Conservation (phyloP, 139 green algal species). For the Marvania coccoides region DNA sequence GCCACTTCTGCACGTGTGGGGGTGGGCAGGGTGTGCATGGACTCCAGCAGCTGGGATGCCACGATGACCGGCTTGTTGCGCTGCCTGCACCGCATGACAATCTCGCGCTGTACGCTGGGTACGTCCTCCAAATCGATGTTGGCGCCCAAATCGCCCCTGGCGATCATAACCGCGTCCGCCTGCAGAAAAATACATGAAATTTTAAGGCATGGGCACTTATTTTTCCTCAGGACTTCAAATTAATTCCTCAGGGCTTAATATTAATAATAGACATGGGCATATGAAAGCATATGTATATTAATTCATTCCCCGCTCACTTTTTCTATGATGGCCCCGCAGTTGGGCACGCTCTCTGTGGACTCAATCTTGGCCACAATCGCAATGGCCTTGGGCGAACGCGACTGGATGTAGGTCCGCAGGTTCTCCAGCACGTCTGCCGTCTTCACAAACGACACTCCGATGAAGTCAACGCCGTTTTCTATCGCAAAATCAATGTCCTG, state of each 20-base stretch:
- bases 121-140: constrained; percentile 77
- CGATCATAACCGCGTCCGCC: constrained; percentile 71
- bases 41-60: constrained; percentile 70
- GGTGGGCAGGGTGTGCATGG: constrained; percentile 73
- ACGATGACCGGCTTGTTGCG: constrained; percentile 75
- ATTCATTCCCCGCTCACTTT: too few relatives aligned
- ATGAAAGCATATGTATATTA: neutral
- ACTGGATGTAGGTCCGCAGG: constrained; percentile 60
- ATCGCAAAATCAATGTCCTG: constrained; percentile 83
- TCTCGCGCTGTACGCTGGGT: constrained; percentile 68
- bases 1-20: constrained; percentile 74
- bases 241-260: too few relatives aligned
- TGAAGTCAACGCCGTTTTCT: constrained; percentile 54
- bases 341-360: constrained; percentile 50
- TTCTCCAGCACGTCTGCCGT: constrained; percentile 70
- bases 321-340: constrained; percentile 54
- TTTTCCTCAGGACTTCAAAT: too few relatives aligned
- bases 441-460: constrained; percentile 75
- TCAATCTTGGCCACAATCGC: constrained; percentile 51
- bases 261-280: too few relatives aligned
- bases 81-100: constrained; percentile 62
- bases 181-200: too few relatives aligned
- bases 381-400: constrained; percentile 21
- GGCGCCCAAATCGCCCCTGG: constrained; percentile 63
- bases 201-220: too few relatives aligned